Base-by-base conservation (phyloP, 768 basidiomycete genomes). In the Tulasnella sp. region DNA sequence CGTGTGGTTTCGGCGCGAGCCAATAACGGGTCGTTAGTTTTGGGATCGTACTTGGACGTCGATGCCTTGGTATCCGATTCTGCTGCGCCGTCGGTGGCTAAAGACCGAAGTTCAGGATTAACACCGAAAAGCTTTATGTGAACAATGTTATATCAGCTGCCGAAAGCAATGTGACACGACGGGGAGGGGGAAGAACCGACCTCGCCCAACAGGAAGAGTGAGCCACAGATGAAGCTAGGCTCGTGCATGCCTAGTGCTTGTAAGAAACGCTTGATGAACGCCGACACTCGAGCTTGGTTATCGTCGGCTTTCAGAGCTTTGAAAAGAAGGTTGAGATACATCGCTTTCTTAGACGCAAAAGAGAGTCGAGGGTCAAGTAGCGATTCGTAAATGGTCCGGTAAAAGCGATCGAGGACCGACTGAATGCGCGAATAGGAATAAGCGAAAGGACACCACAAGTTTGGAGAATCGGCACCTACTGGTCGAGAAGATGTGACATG, bases 301-400 rank as follows among this genome's bases (percentile, higher is more conserved):
- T 80, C 80, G 79, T 91, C 91, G 3, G 86, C 86, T 83, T 96
- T 97, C 79, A 97, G 83, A 1, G 93, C 91, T 80, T 93, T 96
- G 88, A 96, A 96, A 25, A 98, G 82, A 22, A 99, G 83, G 81
- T 98, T 99, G 75, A 99, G 88, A 82, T 97, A 99, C 91, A 99
- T 93, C 6, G 96, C 95, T 82, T 99, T 96, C 81, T 99, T 99
- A 1, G 91, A 92, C 7, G 94, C 94, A 1, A 87, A 86, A 2
- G 90, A 86, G 1, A 99, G 87, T 17, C 97, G 90, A 1, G 86
- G 84, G 80, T 99, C 97, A 70, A 91, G 89, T 5, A 99, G 85
- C 2, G 94, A 95, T n/a, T 90, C 89, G 79, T 99, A 99, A 0
- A 99, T 85, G 0, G 94, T 89, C 52, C 94, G 90, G 83, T 84